Percentiles rank a stretch among this genome's conserved stretches.
These are phyloP conservation scores for Caryocar brasiliense DNA, from an alignment of 441 rosid species.

Conservation along the genomic window DNA sequence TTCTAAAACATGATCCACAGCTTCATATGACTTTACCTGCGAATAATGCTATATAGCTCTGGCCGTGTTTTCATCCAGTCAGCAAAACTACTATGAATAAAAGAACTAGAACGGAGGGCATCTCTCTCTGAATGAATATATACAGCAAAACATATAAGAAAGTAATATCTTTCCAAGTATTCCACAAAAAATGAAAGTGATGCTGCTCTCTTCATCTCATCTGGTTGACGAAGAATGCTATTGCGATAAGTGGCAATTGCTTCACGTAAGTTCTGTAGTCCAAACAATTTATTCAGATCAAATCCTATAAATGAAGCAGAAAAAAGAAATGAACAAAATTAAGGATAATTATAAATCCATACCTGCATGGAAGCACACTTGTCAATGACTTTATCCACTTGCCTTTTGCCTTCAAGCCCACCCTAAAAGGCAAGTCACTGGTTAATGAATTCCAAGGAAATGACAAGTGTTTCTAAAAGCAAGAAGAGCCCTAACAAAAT, in stretches of 20 bases:
- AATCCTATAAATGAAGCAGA: conserved; percentile 4
- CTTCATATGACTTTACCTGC: conserved; percentile 44
- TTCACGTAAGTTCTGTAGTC: conserved; percentile 88
- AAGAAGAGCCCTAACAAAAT: not conserved
- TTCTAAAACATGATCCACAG: not conserved
- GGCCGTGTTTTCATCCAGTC: conserved; percentile 99
- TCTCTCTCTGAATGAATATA: conserved; percentile 90
- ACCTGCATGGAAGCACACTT: conserved; percentile 99
- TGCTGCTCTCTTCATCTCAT: conserved; percentile 98
- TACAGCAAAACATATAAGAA: conserved; percentile 95
- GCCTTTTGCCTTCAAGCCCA: conserved; percentile 97
- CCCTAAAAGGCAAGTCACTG: conserved; percentile 48
- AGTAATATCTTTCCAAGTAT: conserved; percentile 97
- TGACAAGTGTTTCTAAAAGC: conserved; percentile 7
- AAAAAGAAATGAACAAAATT: conserved; percentile 5
- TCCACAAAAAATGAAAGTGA: conserved; percentile 91
- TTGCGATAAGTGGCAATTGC: conserved; percentile 89
- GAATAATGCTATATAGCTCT: conserved; percentile 91
- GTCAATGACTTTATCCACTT: conserved; percentile 96
- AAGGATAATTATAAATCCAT: conserved; percentile 11
- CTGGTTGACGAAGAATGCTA: conserved; percentile 92
- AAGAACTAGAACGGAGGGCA: conserved; percentile 67
- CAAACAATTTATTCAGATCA: conserved; percentile 17
- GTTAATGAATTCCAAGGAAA: conserved; percentile 16
- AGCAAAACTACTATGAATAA: conserved; percentile 72